phyloP scores from a whole-genome alignment of 139 green algal genomes.

The Coelastrella sp. region DNA sequence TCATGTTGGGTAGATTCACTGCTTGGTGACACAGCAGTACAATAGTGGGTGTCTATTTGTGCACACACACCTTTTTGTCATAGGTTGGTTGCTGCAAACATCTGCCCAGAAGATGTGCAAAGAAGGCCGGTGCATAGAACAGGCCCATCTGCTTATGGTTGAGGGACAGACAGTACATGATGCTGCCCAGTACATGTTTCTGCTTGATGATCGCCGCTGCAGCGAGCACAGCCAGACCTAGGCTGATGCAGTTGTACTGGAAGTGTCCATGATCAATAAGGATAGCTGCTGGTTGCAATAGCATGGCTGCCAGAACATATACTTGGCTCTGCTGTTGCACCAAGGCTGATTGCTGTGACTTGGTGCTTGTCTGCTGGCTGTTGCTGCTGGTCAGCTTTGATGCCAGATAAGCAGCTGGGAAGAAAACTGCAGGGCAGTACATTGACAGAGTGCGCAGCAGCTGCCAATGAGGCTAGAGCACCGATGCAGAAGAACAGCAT shows the following conservation, averaged over 20 bases:
- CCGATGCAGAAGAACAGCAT: too few relatives aligned
- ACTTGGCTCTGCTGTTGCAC: conserved; percentile 11
- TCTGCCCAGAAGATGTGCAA: conserved; percentile 92
- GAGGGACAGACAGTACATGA: conserved; percentile 86
- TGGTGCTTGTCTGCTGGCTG: neutral
- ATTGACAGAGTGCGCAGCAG: neutral
- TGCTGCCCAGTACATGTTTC: conserved; percentile 53
- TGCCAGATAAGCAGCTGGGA: conserved; percentile 77
- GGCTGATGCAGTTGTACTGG: conserved; percentile 96
- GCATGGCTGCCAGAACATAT: conserved; percentile 60
- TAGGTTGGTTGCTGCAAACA: conserved; percentile 65
- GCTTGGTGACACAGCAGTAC: too few relatives aligned
- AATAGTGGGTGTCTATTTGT: too few relatives aligned
- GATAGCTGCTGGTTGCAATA: conserved; percentile 88
- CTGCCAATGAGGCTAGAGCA: neutral
- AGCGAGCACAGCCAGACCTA: conserved; percentile 81
- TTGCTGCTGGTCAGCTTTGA: conserved; percentile 43
- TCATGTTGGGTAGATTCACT: too few relatives aligned
- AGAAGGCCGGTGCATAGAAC: conserved; percentile 97
- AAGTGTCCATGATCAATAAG: conserved; percentile 99
- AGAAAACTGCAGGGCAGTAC: conserved; percentile 80
- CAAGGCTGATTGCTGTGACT: neutral
- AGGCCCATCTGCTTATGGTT: conserved; percentile 99
- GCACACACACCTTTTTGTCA: conserved; percentile 50
- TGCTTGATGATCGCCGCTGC: conserved; percentile 57